phyloP scores from a whole-genome alignment of 768 basidiomycete species.

The Dendrothele bispora region DNA sequence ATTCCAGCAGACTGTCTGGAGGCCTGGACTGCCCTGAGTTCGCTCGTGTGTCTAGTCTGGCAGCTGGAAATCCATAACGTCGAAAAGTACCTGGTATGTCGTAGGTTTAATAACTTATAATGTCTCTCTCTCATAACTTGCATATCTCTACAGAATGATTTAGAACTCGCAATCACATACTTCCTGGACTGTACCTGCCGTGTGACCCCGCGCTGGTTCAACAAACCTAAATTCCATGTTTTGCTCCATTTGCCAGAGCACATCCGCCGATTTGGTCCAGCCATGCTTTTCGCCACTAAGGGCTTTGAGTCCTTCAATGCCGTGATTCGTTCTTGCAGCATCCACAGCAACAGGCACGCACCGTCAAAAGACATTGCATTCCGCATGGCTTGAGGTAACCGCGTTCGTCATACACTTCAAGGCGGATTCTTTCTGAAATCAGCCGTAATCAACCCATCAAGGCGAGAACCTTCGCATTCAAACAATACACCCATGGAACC shows the following conservation, averaged over 20 bases:
- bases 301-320: slow-evolving; percentile 25
- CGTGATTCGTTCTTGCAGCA: slow-evolving; percentile 17
- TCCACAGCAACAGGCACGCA: slow-evolving; percentile 20
- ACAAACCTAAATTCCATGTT: slow-evolving; percentile 46
- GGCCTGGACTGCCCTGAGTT: slow-evolving; percentile 33
- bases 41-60: slow-evolving; percentile 36
- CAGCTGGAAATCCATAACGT: slow-evolving; percentile 37
- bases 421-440: background rate
- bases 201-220: slow-evolving; percentile 34
- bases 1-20: slow-evolving; percentile 22
- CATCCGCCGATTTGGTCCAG: slow-evolving; percentile 40
- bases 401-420: background rate
- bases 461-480: background rate
- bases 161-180: slow-evolving; percentile 30
- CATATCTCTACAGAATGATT: slow-evolving; percentile 13
- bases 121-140: background rate
- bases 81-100: slow-evolving; percentile 31
- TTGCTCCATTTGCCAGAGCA: slow-evolving; percentile 35
- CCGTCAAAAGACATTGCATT: slow-evolving; percentile 22
- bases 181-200: slow-evolving; percentile 33
- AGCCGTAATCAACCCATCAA: background rate
- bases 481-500: background rate
- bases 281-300: slow-evolving; percentile 43
- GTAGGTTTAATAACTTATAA: background rate
- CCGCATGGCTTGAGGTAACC: slow-evolving; percentile 9